Percentiles rank a stretch among this genome's conserved stretches.
phyloP scores from a whole-genome alignment of 768 basidiomycete genomes.

The Vishniacozyma victoriae region DNA sequence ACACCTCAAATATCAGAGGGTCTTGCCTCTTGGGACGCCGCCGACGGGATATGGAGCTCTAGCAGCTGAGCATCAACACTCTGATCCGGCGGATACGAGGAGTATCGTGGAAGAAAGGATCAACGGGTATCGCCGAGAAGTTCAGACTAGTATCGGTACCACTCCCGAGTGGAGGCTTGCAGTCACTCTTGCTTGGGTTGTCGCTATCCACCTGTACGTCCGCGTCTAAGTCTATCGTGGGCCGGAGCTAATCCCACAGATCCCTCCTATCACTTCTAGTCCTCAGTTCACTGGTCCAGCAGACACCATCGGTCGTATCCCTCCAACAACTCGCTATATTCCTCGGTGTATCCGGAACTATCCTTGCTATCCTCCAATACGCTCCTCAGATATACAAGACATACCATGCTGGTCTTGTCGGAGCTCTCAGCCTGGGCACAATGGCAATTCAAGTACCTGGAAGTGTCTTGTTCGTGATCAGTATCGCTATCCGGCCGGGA shows the following conservation, averaged over 20 bases:
- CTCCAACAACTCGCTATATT: slow-evolving; percentile 70
- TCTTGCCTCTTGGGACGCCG: slow-evolving; percentile 18
- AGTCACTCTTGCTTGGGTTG: slow-evolving; percentile 65
- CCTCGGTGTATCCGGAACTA: slow-evolving; percentile 72
- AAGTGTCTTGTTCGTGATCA: slow-evolving; percentile 75
- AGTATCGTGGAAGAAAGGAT: slow-evolving; percentile 1
- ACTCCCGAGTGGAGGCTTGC: slow-evolving; percentile 74
- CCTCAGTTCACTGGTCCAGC: slow-evolving; percentile 16
- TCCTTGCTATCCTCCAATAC: slow-evolving; percentile 78
- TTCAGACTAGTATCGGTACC: slow-evolving; percentile 49
- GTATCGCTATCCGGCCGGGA: slow-evolving; percentile 41
- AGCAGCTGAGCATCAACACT: too few relatives aligned
- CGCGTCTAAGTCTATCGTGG: not conserved
- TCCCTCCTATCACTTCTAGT: slow-evolving; percentile 29
- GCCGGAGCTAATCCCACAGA: too few relatives aligned
- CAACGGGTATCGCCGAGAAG: slow-evolving; percentile 4
- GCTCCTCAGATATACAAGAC: slow-evolving; percentile 79
- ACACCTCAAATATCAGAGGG: slow-evolving; percentile 62
- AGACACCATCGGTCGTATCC: too few relatives aligned
- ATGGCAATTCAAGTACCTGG: slow-evolving; percentile 94
- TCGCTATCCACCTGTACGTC: slow-evolving; percentile 64
- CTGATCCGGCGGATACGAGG: too few relatives aligned
- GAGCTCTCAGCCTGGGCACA: slow-evolving; percentile 88
- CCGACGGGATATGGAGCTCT: slow-evolving; percentile 12
- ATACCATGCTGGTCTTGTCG: slow-evolving; percentile 71